Conservation (phyloP, 1,284 basidiomycete genomes). For the Lentinus polychrous region DNA sequence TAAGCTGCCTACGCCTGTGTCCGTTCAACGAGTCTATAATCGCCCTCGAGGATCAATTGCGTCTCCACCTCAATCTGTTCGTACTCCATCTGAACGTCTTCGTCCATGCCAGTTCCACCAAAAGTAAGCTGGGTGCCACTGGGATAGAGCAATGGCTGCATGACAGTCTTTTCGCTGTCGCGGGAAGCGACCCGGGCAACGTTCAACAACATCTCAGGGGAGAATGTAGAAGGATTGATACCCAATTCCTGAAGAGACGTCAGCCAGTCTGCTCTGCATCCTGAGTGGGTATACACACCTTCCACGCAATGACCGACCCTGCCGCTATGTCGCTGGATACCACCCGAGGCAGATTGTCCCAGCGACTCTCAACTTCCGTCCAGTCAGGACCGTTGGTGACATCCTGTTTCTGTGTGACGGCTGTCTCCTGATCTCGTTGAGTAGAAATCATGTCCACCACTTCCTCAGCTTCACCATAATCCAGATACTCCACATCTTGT, state of each 20-base stretch:
- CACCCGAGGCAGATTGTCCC: constrained; percentile 31
- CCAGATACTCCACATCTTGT: constrained; percentile 7
- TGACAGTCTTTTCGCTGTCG: background rate
- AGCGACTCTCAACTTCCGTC: constrained; percentile 22
- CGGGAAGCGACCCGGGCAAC: constrained; percentile 31
- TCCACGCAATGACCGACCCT: constrained; percentile 43
- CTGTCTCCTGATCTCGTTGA: constrained; percentile 8
- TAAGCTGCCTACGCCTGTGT: no score
- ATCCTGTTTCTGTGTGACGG: constrained; percentile 9
- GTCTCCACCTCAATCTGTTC: background rate
- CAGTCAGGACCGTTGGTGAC: no score
- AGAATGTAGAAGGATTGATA: constrained; percentile 44
- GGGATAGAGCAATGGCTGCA: background rate
- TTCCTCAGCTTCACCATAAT: constrained; percentile 12
- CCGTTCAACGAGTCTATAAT: background rate
- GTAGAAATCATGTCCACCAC: constrained; percentile 7
- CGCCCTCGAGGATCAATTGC: background rate
- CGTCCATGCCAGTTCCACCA: background rate
- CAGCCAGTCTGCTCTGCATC: background rate
- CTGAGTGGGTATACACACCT: constrained; percentile 29
- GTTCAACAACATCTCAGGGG: constrained; percentile 43
- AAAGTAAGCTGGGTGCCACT: background rate
- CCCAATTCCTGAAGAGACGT: constrained; percentile 35
- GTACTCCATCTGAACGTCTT: background rate
- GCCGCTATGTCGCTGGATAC: constrained; percentile 24